Base-by-base conservation (phyloP, 129 eudicot species). In the Helichrysum umbraculigerum region DNA sequence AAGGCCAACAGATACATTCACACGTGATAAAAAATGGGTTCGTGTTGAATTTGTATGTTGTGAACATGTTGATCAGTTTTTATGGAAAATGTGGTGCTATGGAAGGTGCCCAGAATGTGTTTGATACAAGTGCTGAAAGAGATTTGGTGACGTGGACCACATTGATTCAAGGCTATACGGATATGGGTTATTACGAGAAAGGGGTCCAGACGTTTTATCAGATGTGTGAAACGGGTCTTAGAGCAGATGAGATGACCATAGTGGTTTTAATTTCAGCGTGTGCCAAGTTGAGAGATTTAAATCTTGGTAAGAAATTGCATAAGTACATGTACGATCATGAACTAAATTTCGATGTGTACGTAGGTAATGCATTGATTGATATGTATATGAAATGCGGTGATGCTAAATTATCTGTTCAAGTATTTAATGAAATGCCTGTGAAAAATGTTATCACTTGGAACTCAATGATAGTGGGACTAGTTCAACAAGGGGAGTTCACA, bases 361-460 rank as follows among this genome's bases (percentile, higher is more conserved):
- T 83, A 15, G 63, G 80, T 44, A 86, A 83, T 44, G 84, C 90
- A 0, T 66, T 83, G 73, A 54, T 84, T 9, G 84, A 84, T 73
- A 87, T 87, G 88, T 84, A 87, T 75, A 70, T 81, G 20, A 87
- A 84, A 81, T 81, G 91, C 29, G 86, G 86, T 19, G 79, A 74
- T 62, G 44, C 81, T 56, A 74, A 69, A 79, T 63, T 76, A 78
- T 84, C 85, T 25, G 35, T 30, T 17, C 41, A 66, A 35, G 65
- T 87, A n/a, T 87, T 87, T 30, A 57, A 84, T 52, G 68, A 79
- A 58, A 84, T 87, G 86, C 86, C 81, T 0, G 74, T 75, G 35
- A 84, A 73, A 73, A 84, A 84, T 77, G 86, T 87, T 19, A 81
- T 84, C 79, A 78, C 86, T 35, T 87, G 88, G 91, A 87, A 84